Percentiles rank a stretch among this genome's conserved stretches.
phyloP scores from a whole-genome alignment of 2,329 filamentous ascomycete species.

The Nannizzia gypsea region DNA sequence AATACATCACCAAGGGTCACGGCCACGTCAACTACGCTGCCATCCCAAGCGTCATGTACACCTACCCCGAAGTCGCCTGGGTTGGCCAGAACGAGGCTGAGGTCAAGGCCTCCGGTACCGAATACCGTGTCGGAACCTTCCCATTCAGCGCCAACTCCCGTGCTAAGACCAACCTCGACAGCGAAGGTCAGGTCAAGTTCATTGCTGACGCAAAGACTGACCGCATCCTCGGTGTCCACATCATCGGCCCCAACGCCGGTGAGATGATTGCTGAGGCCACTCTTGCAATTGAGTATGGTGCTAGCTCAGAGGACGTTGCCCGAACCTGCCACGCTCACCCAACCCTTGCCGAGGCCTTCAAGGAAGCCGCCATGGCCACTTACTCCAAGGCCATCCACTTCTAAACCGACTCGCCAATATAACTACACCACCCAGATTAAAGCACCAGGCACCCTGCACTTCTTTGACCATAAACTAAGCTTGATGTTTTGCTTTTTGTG shows the following conservation, averaged over 20 bases:
- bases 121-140: conserved; percentile 89
- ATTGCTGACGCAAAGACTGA: conserved; percentile 93
- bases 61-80: conserved; percentile 95
- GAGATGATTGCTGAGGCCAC: conserved; percentile 99
- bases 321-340: conserved; percentile 95
- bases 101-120: conserved; percentile 75
- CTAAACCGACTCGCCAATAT: conserved; percentile 36
- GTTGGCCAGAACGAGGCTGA: conserved; percentile 97
- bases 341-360: conserved; percentile 93
- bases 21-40: conserved; percentile 98
- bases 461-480: background rate
- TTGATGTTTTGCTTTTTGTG: conserved; percentile 1
- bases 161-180: conserved; percentile 96
- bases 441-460: background rate
- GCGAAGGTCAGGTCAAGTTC: conserved; percentile 94
- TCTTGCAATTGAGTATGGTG: conserved; percentile 90
- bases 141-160: conserved; percentile 97
- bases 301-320: conserved; percentile 85
- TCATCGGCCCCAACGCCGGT: conserved; percentile 87
- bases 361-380: conserved; percentile 98
- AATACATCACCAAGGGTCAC: conserved; percentile 96
- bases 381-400: conserved; percentile 94
- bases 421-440: background rate
- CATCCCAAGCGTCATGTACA: conserved; percentile 99
- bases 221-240: conserved; percentile 88